phyloP scores from a whole-genome alignment of 202 grass and related monocot species.

The Dendrocalamus latiflorus region DNA sequence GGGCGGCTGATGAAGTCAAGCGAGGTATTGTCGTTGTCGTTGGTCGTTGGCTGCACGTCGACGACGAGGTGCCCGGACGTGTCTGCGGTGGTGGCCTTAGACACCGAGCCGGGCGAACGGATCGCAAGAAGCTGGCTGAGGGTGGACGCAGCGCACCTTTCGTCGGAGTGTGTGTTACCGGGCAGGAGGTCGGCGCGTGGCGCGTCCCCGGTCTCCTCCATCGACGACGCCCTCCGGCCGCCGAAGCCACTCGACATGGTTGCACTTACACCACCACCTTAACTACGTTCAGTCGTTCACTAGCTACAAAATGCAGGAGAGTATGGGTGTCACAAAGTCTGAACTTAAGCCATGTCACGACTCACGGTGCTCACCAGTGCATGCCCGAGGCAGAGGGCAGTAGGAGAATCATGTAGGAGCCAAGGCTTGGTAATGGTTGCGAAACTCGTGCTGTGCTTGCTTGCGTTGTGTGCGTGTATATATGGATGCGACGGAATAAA shows the following conservation, averaged over 20 bases:
- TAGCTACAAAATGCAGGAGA: too few species aligned
- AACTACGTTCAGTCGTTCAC: too few species aligned
- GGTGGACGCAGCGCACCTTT: neutral
- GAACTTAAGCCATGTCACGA: too few species aligned
- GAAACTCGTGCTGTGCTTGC: neutral
- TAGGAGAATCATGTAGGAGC: too few species aligned
- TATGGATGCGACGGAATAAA: too few species aligned
- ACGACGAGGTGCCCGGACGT: slow-evolving; percentile 13
- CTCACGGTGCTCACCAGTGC: neutral
- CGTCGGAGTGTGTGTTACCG: neutral
- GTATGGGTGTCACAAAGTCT: too few species aligned
- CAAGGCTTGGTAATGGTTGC: too few species aligned
- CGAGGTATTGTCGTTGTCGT: neutral
- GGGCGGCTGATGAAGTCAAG: neutral
- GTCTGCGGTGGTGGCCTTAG: neutral
- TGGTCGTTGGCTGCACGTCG: slow-evolving; percentile 2
- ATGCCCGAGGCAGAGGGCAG: neutral
- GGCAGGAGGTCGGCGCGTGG: too few species aligned
- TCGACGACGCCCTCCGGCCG: too few species aligned
- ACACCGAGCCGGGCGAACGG: neutral
- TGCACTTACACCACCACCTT: too few species aligned
- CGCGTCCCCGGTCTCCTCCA: too few species aligned
- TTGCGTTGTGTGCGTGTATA: neutral
- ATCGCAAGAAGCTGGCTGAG: neutral
- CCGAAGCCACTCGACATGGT: too few species aligned